Conservation (phyloP, 768 basidiomycete species). For the Suillus bovinus region DNA sequence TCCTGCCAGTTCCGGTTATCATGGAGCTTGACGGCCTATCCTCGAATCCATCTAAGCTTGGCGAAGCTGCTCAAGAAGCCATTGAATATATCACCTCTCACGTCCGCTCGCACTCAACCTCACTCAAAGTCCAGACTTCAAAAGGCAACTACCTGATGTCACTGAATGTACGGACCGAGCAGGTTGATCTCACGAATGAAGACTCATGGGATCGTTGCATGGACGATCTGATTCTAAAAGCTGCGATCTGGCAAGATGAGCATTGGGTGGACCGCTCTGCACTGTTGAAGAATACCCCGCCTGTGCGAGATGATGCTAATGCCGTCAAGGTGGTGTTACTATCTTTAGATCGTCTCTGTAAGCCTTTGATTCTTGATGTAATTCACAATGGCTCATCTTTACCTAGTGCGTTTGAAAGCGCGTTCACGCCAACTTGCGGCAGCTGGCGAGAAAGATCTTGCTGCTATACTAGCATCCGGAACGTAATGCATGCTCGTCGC, state of each 20-base stretch:
- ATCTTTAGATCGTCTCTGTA: constrained; percentile 90
- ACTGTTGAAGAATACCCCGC: constrained; percentile 50
- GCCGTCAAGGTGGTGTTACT: constrained; percentile 85
- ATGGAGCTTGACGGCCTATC: constrained; percentile 96
- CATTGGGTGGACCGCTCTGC: constrained; percentile 88
- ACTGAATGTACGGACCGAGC: constrained; percentile 80
- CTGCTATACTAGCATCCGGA: constrained; percentile 54
- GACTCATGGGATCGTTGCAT: constrained; percentile 67
- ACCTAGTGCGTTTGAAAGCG: constrained; percentile 84
- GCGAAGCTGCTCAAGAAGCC: constrained; percentile 71
- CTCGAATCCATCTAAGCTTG: constrained; percentile 62
- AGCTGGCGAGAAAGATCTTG: constrained; percentile 85
- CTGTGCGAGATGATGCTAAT: constrained; percentile 38
- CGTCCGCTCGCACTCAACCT: constrained; percentile 69
- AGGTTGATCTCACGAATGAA: constrained; percentile 66
- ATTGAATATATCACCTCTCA: constrained; percentile 74
- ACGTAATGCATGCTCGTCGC: constrained; percentile 18
- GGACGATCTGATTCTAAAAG: constrained; percentile 94
- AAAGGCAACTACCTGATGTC: constrained; percentile 91
- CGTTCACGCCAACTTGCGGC: constrained; percentile 83
- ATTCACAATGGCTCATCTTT: constrained; percentile 17
- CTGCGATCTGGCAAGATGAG: constrained; percentile 90
- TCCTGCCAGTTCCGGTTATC: constrained; percentile 92
- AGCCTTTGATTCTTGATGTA: constrained; percentile 34
- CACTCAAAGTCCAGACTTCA: constrained; percentile 93